Base-by-base conservation (phyloP, 225 moss, liverwort and hornwort species). In the Bryum argenteum region DNA sequence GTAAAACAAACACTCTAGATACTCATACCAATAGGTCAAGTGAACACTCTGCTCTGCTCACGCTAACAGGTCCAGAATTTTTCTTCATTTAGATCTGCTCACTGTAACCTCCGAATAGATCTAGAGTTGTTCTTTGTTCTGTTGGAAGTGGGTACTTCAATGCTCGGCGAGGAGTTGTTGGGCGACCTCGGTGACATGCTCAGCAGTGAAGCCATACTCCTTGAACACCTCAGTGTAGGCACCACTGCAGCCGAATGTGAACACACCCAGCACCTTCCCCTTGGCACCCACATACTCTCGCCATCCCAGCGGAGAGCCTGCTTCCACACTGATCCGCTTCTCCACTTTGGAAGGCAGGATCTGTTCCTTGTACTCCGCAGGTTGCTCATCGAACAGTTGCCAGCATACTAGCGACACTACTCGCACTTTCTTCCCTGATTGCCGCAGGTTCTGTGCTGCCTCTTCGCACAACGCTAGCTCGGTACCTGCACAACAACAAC, bases 381-480 rank as follows among this genome's bases (percentile, higher is more conserved):
- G 63, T 48, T 92, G 90, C 43, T 75, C 78, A 23, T 89, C 81
- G n/a, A 92, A 92, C 8, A 92, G 57, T 28, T 92, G 88, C 90
- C 88, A 92, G 67, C 84, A 90, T 0, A 92, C 90, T 10, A 92
- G 90, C 11, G 90, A 90, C 47, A 92, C 92, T 2, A 92, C 92
- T n/a, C 92, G 84, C 22, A 87, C 87, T 33, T 71, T 81, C 63
- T 41, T 76, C 12, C 88, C 88, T 18, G 83, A 79, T 0, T 65
- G 24, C 13, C 90, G 86, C 2, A 92, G 75, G 11, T 63, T 83
- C 17, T 56, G 60, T 0, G 92, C 90, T 10, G 92, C 88, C 2
- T 79, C 75, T 41, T 87, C 88, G 39, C 92, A 92, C 0, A 90
- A 59, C 0, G 76, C 83, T 1, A 92, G 87, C 72, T 92, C 92